Evolutionary conservation across 177 flowering plant species (phyloP), one percentile per base, ranked within the genome.

Genomic region (Vitis hybrid): DNA sequence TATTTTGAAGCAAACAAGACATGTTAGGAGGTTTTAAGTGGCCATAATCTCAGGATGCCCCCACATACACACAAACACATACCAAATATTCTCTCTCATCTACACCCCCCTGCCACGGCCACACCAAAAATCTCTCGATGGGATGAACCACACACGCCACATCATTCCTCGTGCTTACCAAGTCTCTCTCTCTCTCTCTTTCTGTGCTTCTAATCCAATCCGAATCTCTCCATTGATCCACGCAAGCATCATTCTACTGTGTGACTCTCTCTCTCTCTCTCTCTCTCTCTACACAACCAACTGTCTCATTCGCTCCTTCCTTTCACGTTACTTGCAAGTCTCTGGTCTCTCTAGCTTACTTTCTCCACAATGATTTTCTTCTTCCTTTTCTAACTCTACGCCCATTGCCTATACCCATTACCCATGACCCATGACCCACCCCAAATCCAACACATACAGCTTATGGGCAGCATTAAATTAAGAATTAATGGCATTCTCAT

Each of bases 81-180:
- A 51, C 10, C 34, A 59, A 21, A 10, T 18, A 1, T 23, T 52
- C 59, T 7, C 58, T n/a, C 55, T 54, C 67, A 30, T 57, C 49
- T 65, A 55, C 72, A 50, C 72, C 77, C 74, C 74, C 80, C 71
- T 66, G 74, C 80, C 74, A 34, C 74, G 59, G 19, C 65, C 69
- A 64, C 8, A 32, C 60, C 52, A 66, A 67, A 62, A 15, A 15
- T 10, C 17, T 70, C 60, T 61, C 66, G 68, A 77, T 52, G 9
- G 15, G 50, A 55, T n/a, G 8, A 1, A 51, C 15, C 55, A 45
- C 56, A 60, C 76, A 71, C 70, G 64, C 75, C 72, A 72, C 66
- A 78, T 78, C 81, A 78, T 78, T 78, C 67, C 78, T 67, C 78
- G 81, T 74, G 77, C 78, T 71, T 55, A 18, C 51, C 54, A 32